A percentile compares a stretch with the other conserved stretches of the same genome.
phyloP scores from a whole-genome alignment of 1,284 basidiomycete genomes.

The Ceratobasidium theobromae region DNA sequence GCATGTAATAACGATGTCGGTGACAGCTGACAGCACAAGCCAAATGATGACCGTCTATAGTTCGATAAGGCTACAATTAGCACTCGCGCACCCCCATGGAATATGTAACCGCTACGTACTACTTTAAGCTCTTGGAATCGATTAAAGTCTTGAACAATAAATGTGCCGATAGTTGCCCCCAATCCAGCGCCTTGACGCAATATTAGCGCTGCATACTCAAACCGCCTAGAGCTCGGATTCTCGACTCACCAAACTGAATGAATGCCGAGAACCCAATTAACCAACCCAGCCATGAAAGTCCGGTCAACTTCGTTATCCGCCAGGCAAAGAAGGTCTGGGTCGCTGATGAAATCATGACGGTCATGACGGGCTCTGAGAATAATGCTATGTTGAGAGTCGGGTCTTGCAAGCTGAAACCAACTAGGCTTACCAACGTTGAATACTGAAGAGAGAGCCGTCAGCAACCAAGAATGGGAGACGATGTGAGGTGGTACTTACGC shows the following conservation, averaged over 20 bases:
- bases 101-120: constrained; percentile 31
- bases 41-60: constrained; percentile 38
- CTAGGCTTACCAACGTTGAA: background rate
- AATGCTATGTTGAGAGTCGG: background rate
- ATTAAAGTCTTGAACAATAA: constrained; percentile 43
- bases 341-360: constrained; percentile 14
- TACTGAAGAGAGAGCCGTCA: background rate
- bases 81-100: background rate
- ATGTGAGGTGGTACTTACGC: background rate
- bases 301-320: constrained; percentile 3
- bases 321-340: constrained; percentile 11
- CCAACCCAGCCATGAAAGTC: background rate
- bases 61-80: background rate
- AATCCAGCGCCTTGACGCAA: constrained; percentile 39
- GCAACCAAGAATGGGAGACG: background rate
- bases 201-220: background rate
- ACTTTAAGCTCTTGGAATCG: constrained; percentile 43
- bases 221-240: background rate
- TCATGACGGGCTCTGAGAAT: background rate
- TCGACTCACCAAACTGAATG: constrained; percentile 1
- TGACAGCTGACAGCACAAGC: constrained; percentile 39
- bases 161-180: constrained; percentile 43
- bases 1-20: constrained; percentile 45
- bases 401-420: too few relatives aligned
- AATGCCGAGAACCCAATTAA: background rate